These are phyloP conservation scores for Daldinia sp. DNA, from an alignment of 2,329 filamentous ascomycete genomes.

Conservation along the genomic window DNA sequence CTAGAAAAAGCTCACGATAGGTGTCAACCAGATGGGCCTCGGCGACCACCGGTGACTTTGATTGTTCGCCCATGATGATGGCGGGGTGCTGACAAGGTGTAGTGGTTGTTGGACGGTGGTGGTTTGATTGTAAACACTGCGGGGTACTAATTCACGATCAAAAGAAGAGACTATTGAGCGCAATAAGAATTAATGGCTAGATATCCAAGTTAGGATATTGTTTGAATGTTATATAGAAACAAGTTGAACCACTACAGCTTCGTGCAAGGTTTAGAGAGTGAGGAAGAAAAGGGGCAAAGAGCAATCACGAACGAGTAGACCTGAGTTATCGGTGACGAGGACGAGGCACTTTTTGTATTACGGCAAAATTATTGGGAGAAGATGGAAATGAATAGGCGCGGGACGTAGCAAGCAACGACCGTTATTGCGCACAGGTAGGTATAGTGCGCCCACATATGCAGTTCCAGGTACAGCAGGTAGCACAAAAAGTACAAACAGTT, in stretches of 20 bases:
- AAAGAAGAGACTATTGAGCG: constrained; percentile 16
- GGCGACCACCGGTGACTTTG: constrained; percentile 71
- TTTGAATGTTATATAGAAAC: constrained; percentile 20
- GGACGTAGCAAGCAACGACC: constrained; percentile 15
- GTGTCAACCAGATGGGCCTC: constrained; percentile 84
- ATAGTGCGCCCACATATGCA: constrained; percentile 30
- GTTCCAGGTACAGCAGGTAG: constrained; percentile 34
- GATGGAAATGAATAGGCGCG: constrained; percentile 23
- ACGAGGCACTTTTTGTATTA: constrained; percentile 47
- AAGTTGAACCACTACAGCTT: constrained; percentile 24
- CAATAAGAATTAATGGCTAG: constrained; percentile 30
- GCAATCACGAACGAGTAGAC: constrained; percentile 29
- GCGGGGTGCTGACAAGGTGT: constrained; percentile 29
- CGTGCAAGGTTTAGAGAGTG: constrained; percentile 11
- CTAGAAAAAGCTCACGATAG: constrained; percentile 65
- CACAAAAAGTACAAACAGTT: constrained; percentile 24
- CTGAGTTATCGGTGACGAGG: constrained; percentile 33
- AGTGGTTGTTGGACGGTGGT: constrained; percentile 56
- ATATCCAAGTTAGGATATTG: background rate
- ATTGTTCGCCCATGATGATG: constrained; percentile 64
- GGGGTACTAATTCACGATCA: constrained; percentile 35
- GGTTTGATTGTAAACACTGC: constrained; percentile 33
- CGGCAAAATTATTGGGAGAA: constrained; percentile 44
- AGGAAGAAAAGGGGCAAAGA: constrained; percentile 31
- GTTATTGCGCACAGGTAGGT: constrained; percentile 21